Conservation (phyloP, 306 rosid genomes). For the Dryas octopetala region DNA sequence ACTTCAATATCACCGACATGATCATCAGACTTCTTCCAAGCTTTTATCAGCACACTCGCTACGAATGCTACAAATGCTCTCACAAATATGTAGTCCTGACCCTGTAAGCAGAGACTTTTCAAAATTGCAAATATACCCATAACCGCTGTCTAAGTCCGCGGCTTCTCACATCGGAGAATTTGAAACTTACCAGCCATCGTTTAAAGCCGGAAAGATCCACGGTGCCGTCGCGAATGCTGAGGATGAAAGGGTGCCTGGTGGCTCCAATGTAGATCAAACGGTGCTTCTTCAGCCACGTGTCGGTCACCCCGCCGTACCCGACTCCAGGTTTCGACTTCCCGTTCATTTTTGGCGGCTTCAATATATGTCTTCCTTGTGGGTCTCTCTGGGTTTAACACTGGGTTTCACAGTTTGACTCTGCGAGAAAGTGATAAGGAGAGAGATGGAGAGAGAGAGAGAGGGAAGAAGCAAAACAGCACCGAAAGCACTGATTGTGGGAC, state of each 20-base stretch:
- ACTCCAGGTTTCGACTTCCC: conserved; percentile 32
- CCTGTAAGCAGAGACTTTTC: conserved; percentile 35
- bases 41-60: conserved; percentile 60
- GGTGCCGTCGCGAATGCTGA: conserved; percentile 62
- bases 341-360: conserved; percentile 9
- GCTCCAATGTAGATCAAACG: conserved; percentile 48
- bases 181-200: conserved; percentile 60
- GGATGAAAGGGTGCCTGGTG: conserved; percentile 74
- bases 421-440: too few species aligned
- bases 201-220: conserved; percentile 60
- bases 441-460: background rate
- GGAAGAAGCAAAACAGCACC: too few species aligned
- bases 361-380: background rate
- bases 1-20: conserved; percentile 57
- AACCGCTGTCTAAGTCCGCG: too few species aligned
- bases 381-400: too few species aligned
- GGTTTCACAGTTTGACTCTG: conserved; percentile 9
- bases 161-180: too few species aligned
- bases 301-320: conserved; percentile 26
- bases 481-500: background rate
- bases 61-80: conserved; percentile 65
- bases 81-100: conserved; percentile 75
- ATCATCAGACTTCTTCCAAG: conserved; percentile 62
- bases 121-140: background rate
- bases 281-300: conserved; percentile 73